phyloP scores from a whole-genome alignment of 2,329 filamentous ascomycete genomes.

The Talaromyces sp. region DNA sequence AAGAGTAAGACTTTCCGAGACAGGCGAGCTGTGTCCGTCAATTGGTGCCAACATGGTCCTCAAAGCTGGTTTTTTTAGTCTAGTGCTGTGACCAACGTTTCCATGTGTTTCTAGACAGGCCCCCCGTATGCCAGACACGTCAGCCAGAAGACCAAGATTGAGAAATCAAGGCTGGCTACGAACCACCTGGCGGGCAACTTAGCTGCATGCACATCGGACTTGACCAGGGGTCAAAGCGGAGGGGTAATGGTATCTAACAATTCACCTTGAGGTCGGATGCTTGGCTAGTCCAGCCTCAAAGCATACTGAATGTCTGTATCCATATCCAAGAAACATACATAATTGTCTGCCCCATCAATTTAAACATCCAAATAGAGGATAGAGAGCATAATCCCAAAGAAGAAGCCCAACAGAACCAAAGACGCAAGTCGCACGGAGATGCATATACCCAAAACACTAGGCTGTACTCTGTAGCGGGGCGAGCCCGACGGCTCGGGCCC shows the following conservation, averaged over 20 bases:
- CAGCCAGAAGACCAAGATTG: not conserved
- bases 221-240: not conserved
- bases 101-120: not conserved
- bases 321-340: not conserved
- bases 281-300: not conserved
- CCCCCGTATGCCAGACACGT: not conserved
- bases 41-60: not conserved
- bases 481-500: constrained; percentile 9
- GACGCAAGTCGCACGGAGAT: not conserved
- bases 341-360: not conserved
- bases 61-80: not conserved
- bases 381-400: not conserved
- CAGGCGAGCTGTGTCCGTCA: not conserved
- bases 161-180: not conserved
- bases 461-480: not conserved
- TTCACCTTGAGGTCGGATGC: not conserved
- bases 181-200: not conserved
- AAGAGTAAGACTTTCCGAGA: not conserved
- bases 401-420: not conserved
- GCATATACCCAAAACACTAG: not conserved
- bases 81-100: not conserved
- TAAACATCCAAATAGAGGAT: not conserved
- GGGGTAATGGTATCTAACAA: not conserved
- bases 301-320: not conserved
- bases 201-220: not conserved